These are phyloP conservation scores for Xylariomycetidae sp. DNA, from an alignment of 2,329 filamentous ascomycete genomes.

Conservation along the genomic window DNA sequence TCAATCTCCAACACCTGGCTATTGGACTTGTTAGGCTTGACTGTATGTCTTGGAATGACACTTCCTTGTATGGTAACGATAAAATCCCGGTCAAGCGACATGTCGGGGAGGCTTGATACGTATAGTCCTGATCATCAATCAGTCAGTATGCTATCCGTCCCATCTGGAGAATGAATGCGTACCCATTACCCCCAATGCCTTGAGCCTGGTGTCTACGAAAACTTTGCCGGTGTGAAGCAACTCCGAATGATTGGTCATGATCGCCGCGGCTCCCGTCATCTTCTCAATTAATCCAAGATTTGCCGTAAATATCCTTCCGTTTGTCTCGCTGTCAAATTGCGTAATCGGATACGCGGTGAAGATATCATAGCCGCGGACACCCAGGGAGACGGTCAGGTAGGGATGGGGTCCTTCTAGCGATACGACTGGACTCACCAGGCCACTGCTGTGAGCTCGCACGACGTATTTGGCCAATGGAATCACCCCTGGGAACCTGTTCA, in stretches of 20 bases:
- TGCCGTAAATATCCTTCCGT: slow-evolving; percentile 50
- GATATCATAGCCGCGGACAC: slow-evolving; percentile 71
- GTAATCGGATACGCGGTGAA: slow-evolving; percentile 68
- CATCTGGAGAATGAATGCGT: slow-evolving; percentile 25
- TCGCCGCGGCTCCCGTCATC: slow-evolving; percentile 82
- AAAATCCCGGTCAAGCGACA: slow-evolving; percentile 60
- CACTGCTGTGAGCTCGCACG: slow-evolving; percentile 66
- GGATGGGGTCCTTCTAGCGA: slow-evolving; percentile 37
- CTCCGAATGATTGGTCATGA: slow-evolving; percentile 58
- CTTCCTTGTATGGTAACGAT: slow-evolving; percentile 71
- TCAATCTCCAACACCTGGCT: slow-evolving; percentile 70
- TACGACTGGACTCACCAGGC: slow-evolving; percentile 53
- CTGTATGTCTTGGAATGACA: slow-evolving; percentile 63
- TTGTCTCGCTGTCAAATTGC: slow-evolving; percentile 44
- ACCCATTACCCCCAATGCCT: slow-evolving; percentile 74
- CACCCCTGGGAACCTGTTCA: slow-evolving; percentile 71
- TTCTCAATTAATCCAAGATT: slow-evolving; percentile 78
- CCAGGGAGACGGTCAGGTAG: slow-evolving; percentile 60
- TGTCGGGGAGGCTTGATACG: slow-evolving; percentile 61
- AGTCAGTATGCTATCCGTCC: no score
- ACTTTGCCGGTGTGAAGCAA: slow-evolving; percentile 53
- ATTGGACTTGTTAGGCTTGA: slow-evolving; percentile 51
- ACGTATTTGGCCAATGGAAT: slow-evolving; percentile 58
- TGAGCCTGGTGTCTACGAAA: slow-evolving; percentile 64
- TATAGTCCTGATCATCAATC: slow-evolving; percentile 79